Base-by-base conservation (phyloP, 306 rosid genomes). In the Canavalia ensiformis region DNA sequence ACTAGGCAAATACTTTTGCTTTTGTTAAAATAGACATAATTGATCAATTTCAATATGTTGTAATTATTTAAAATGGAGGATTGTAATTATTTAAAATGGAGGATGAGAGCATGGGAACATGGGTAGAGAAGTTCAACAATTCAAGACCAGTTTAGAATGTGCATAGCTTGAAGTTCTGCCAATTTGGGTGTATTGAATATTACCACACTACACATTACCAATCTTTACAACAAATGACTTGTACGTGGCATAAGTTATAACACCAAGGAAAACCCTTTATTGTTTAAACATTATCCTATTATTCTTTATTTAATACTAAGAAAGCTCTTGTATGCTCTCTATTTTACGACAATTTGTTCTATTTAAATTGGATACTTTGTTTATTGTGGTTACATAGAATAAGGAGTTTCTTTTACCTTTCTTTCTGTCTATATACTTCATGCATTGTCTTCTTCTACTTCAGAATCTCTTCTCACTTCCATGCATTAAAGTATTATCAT, bases 401-500 rank as follows among this genome's bases (percentile, higher is more conserved):
- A 92, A 95, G 97, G 93, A 83, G 83, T 79, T 89, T 85, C 35
- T 31, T 33, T 51, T 68, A 79, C 12, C 81, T 74, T 57, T 82
- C 73, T 68, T 39, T 82, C 84, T 84, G 71, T 81, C 76, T 84
- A 78, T 74, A n/a, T 86, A 84, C 86, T 90, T 89, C 80, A 89
- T 82, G 87, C 99, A 93, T 91, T 95, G 98, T 93, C 98, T 93
- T 84, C 82, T 89, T 93, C 90, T 83, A 82, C 90, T 75, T 86
- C 87, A 86, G 94, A 93, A 88, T 93, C 96, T 89, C 90, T 72
- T 91, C 91, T 91, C 97, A 90, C 93, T 91, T 80, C 91, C 94
- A 91, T 90, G 89, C 92, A 91, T 88, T 89, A 80, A 88, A 90
- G 91, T 50, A 65, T 56, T 79, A 28, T 80, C 86, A 76, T 80